Evolutionary conservation across 805 yeast species (phyloP).

Genomic region (Saturnispora diversa): DNA sequence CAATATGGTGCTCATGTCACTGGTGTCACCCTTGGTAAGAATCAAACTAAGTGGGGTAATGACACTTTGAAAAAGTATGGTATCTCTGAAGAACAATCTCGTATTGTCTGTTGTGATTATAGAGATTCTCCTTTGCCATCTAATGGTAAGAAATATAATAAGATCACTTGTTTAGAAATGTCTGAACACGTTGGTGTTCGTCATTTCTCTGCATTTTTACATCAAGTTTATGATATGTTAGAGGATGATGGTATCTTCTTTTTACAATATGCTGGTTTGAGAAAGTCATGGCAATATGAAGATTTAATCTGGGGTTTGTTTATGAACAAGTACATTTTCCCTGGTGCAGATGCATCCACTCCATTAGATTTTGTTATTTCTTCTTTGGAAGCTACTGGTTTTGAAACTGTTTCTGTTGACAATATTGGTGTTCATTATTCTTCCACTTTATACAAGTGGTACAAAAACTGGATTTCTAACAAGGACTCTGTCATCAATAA

Average conservation of each 20-base stretch:
- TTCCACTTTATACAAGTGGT: conserved; percentile 89
- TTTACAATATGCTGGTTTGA: conserved; percentile 82
- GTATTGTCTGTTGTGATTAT: conserved; percentile 76
- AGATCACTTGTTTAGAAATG: conserved; percentile 89
- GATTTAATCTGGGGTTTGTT: conserved; percentile 91
- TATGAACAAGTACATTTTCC: conserved; percentile 94
- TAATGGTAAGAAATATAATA: conserved; percentile 57
- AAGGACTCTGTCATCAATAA: conserved; percentile 65
- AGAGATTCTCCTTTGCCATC: conserved; percentile 79
- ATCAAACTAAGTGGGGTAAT: conserved; percentile 89
- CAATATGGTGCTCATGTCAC: conserved; percentile 81
- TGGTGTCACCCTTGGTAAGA: conserved; percentile 82
- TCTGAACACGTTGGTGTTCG: conserved; percentile 94
- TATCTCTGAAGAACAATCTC: conserved; percentile 58
- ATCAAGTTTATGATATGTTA: conserved; percentile 76
- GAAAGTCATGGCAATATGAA: conserved; percentile 92
- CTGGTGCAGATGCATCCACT: conserved; percentile 95
- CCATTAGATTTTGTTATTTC: conserved; percentile 79
- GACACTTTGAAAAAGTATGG: conserved; percentile 60
- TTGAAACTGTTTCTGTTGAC: conserved; percentile 76
- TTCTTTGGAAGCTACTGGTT: conserved; percentile 73
- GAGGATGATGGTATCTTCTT: conserved; percentile 88
- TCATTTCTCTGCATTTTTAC: conserved; percentile 64
- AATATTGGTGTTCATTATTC: conserved; percentile 91
- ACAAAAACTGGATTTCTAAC: conserved; percentile 87